Evolutionary conservation across 345 rosid genomes (phyloP).

Genomic region (Camelina neglecta): DNA sequence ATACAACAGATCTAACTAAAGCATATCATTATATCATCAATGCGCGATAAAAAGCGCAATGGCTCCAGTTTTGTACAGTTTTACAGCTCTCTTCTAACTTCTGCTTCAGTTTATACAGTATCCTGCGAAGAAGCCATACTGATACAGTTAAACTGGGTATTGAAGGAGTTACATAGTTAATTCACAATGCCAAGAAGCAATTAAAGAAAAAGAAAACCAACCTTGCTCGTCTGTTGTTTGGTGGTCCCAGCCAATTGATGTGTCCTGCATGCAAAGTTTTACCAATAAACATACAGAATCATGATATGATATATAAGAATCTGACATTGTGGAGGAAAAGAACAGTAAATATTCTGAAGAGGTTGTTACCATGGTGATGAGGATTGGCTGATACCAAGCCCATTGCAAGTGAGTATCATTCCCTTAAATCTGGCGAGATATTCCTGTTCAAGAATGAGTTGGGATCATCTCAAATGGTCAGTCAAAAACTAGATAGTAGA

Average conservation of each 20-base stretch:
- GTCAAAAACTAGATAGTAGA: slow-evolving; percentile 2
- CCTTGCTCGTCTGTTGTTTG: slow-evolving; percentile 54
- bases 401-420: slow-evolving; percentile 89
- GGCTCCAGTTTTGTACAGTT: slow-evolving; percentile 41
- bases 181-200: slow-evolving; percentile 2
- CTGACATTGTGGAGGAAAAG: slow-evolving; percentile 22
- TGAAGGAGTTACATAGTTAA: not conserved
- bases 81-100: slow-evolving; percentile 38
- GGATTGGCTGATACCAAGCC: slow-evolving; percentile 73
- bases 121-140: slow-evolving; percentile 20
- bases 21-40: slow-evolving; percentile 24
- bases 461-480: slow-evolving; percentile 10
- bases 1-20: slow-evolving; percentile 31
- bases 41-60: not conserved
- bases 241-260: slow-evolving; percentile 54
- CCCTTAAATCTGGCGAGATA: slow-evolving; percentile 90
- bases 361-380: slow-evolving; percentile 61
- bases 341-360: slow-evolving; percentile 4
- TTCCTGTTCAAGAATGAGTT: slow-evolving; percentile 52
- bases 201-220: slow-evolving; percentile 1
- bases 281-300: slow-evolving; percentile 14
- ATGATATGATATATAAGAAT: slow-evolving; percentile 16
- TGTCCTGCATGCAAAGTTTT: slow-evolving; percentile 49
- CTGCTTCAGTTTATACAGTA: slow-evolving; percentile 38
- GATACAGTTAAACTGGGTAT: not conserved